These are phyloP conservation scores for Draba incana DNA, from an alignment of 345 rosid genomes.

Conservation along the genomic window DNA sequence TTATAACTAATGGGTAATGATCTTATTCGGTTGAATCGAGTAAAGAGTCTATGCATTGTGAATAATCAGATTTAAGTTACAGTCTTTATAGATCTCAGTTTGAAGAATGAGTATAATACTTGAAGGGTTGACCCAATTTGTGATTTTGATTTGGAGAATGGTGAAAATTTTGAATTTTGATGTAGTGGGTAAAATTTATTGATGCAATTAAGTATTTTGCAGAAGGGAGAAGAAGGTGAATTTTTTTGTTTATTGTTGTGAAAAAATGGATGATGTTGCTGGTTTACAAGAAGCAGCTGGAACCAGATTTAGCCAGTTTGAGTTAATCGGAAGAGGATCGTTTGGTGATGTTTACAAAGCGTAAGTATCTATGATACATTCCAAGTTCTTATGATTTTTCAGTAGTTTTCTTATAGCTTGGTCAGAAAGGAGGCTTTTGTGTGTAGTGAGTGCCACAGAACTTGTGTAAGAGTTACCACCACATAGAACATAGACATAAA, in stretches of 20 bases:
- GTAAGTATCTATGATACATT: constrained; percentile 53
- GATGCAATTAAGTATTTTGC: constrained; percentile 26
- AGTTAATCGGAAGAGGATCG: constrained; percentile 96
- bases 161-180: constrained; percentile 28
- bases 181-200: constrained; percentile 9
- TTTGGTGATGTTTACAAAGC: constrained; percentile 99
- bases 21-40: constrained; percentile 44
- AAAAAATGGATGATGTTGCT: constrained; percentile 73
- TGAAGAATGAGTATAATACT: constrained; percentile 16
- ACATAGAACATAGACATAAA: too few species aligned
- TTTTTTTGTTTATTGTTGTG: constrained; percentile 12
- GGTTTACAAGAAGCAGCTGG: constrained; percentile 85
- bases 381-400: not conserved
- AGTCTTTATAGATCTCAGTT: constrained; percentile 31
- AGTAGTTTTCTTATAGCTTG: not conserved
- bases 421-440: not conserved
- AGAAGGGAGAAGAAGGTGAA: constrained; percentile 17
- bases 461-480: too few species aligned
- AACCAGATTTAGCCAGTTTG: constrained; percentile 73
- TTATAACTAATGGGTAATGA: too few species aligned
- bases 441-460: constrained; percentile 5
- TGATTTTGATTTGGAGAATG: constrained; percentile 32
- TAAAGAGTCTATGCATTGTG: constrained; percentile 27
- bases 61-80: not conserved
- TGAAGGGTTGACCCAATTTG: constrained; percentile 44